phyloP scores from a whole-genome alignment of 2,329 filamentous ascomycete genomes.

The Xylariomycetidae sp. region DNA sequence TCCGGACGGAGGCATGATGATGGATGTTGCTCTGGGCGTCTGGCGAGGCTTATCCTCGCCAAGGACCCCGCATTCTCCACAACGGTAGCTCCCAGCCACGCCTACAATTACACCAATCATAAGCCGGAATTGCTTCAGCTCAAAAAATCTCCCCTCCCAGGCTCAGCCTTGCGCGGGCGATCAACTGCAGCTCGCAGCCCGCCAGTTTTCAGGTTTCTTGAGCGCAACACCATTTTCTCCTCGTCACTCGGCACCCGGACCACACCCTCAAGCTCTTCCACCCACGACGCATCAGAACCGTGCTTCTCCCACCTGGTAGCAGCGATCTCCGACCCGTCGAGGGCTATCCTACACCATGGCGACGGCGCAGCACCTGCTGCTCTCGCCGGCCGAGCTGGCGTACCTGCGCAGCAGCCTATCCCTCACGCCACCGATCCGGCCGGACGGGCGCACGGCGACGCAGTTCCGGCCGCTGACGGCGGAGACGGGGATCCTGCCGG shows the following conservation, averaged over 20 bases:
- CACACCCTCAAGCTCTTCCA: not conserved
- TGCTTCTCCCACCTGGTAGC: not conserved
- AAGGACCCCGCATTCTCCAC: too few relatives aligned
- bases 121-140: too few relatives aligned
- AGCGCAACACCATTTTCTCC: not conserved
- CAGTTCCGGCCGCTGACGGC: constrained; percentile 89
- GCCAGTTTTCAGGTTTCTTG: too few relatives aligned
- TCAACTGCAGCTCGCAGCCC: too few relatives aligned
- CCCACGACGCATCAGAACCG: constrained; percentile 4
- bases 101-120: too few relatives aligned
- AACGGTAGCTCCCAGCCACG: too few relatives aligned
- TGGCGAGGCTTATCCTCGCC: too few relatives aligned
- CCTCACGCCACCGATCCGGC: constrained; percentile 76
- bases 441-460: constrained; percentile 73
- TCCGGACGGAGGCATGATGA: too few relatives aligned
- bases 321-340: too few relatives aligned
- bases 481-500: constrained; percentile 83
- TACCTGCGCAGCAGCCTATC: constrained; percentile 87
- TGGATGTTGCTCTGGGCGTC: too few relatives aligned
- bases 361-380: constrained; percentile 67
- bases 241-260: too few relatives aligned
- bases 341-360: constrained; percentile 14
- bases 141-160: constrained; percentile 14
- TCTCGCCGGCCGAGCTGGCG: constrained; percentile 92
- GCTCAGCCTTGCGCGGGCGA: constrained; percentile 5